Evolutionary conservation across 1,284 basidiomycete species (phyloP).

Genomic region (Rhodotorula sp.): DNA sequence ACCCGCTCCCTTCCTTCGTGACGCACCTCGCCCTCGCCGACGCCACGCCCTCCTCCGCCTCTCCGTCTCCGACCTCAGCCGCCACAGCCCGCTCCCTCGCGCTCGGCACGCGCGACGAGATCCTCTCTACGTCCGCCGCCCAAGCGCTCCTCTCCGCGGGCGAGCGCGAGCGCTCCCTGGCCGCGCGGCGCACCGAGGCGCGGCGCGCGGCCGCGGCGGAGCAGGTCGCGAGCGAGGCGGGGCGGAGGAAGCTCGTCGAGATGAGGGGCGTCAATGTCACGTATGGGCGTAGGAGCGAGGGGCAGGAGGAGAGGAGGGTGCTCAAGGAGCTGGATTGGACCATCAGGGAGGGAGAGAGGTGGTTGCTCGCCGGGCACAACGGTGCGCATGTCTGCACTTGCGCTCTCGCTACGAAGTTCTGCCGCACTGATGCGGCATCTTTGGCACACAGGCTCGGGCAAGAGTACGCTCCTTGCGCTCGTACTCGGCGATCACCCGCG

Average conservation of each 20-base stretch:
- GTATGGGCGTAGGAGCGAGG: conserved; percentile 56
- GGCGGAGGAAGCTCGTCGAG: conserved; percentile 55
- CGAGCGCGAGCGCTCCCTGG: conserved; percentile 24
- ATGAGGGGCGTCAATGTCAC: conserved; percentile 69
- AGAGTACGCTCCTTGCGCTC: conserved; percentile 90
- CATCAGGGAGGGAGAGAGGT: conserved; percentile 73
- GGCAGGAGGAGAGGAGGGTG: conserved; percentile 57
- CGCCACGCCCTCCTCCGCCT: not conserved
- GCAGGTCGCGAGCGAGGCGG: conserved; percentile 13
- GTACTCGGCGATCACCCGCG: conserved; percentile 93
- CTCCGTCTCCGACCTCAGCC: too few relatives aligned
- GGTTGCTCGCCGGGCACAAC: conserved; percentile 85
- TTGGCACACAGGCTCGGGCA: conserved; percentile 72
- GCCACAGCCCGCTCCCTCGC: conserved; percentile 52
- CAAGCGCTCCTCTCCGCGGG: conserved; percentile 20
- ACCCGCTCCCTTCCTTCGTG: conserved; percentile 78
- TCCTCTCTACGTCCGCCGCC: conserved; percentile 37
- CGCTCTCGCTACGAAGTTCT: not conserved
- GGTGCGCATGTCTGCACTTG: conserved; percentile 55
- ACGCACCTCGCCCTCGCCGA: conserved; percentile 66
- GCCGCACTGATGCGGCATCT: not conserved
- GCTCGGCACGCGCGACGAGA: conserved; percentile 57
- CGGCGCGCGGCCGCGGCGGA: conserved; percentile 27
- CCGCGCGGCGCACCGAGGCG: conserved; percentile 25
- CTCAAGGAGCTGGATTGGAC: conserved; percentile 76